These are phyloP conservation scores for Papiliotrema nemorosa DNA, from an alignment of 1,284 basidiomycete species.

Conservation along the genomic window DNA sequence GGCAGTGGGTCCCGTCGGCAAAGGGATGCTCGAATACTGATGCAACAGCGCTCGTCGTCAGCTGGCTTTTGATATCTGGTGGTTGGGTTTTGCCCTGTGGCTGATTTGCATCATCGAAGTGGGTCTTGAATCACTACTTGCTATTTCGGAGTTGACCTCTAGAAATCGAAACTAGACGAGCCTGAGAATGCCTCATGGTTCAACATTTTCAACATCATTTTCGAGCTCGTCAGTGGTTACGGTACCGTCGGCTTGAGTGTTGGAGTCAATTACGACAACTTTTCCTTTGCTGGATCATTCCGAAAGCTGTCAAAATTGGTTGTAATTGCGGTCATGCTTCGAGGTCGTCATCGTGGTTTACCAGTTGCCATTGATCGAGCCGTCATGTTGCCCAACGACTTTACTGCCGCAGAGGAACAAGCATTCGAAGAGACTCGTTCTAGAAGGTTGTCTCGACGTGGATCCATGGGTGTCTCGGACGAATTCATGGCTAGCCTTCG, in stretches of 20 bases:
- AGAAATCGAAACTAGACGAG: constrained; percentile 59
- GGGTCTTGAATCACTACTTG: constrained; percentile 5
- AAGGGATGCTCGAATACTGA: neutral
- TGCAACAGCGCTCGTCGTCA: constrained; percentile 63
- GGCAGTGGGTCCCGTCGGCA: constrained; percentile 50
- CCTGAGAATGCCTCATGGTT: constrained; percentile 61
- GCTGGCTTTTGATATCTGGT: constrained; percentile 92
- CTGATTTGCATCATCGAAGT: constrained; percentile 85
- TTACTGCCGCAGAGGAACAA: constrained; percentile 40
- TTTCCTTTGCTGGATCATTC: constrained; percentile 67
- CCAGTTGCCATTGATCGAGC: constrained; percentile 62
- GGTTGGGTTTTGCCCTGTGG: constrained; percentile 72
- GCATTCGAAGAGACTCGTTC: constrained; percentile 39
- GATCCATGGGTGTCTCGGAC: constrained; percentile 5
- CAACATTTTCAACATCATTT: constrained; percentile 67
- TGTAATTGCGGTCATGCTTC: constrained; percentile 80
- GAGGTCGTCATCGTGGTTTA: constrained; percentile 85
- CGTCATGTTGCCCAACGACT: constrained; percentile 48
- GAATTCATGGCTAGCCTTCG: constrained; percentile 7
- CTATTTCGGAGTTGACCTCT: no score
- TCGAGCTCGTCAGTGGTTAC: constrained; percentile 72
- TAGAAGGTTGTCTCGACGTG: constrained; percentile 22
- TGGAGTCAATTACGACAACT: constrained; percentile 60
- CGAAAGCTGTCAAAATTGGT: constrained; percentile 81
- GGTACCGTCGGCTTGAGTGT: constrained; percentile 84